Evolutionary conservation across 2,329 filamentous ascomycete species (phyloP).

Genomic region (Aspergillus niger): DNA sequence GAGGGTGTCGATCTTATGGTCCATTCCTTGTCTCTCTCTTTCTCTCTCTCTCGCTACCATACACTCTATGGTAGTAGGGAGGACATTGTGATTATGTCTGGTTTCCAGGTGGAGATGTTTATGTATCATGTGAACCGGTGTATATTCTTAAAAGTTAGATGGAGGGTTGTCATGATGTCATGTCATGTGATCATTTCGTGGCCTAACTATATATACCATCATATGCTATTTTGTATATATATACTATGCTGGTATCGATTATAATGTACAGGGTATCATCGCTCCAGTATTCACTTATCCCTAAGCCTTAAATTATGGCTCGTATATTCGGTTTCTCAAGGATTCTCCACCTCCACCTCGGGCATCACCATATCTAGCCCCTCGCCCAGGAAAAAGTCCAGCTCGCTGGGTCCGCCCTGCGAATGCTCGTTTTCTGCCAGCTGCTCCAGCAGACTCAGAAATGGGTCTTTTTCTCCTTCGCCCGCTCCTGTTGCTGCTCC

Average conservation of each 20-base stretch:
- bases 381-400: constrained; percentile 72
- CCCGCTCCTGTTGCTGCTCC: constrained; percentile 36
- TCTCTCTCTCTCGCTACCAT: too few species aligned
- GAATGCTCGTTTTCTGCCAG: constrained; percentile 76
- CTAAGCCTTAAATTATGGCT: not conserved
- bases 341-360: not conserved
- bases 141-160: not conserved
- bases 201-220: not conserved
- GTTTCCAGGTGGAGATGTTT: too few species aligned
- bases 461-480: constrained; percentile 74
- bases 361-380: constrained; percentile 15
- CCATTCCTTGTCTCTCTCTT: not conserved
- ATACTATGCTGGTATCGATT: not conserved
- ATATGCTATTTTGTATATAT: not conserved
- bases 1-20: constrained; percentile 11
- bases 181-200: constrained; percentile 1
- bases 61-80: too few species aligned
- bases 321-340: not conserved
- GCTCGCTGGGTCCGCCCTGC: constrained; percentile 67
- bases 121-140: too few species aligned
- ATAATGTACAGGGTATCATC: constrained; percentile 7
- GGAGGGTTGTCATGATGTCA: constrained; percentile 8
- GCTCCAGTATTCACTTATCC: not conserved
- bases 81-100: too few species aligned
- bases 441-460: constrained; percentile 76